Conservation (phyloP, 2,329 filamentous ascomycete species). For the Pleomassaria siparia region DNA sequence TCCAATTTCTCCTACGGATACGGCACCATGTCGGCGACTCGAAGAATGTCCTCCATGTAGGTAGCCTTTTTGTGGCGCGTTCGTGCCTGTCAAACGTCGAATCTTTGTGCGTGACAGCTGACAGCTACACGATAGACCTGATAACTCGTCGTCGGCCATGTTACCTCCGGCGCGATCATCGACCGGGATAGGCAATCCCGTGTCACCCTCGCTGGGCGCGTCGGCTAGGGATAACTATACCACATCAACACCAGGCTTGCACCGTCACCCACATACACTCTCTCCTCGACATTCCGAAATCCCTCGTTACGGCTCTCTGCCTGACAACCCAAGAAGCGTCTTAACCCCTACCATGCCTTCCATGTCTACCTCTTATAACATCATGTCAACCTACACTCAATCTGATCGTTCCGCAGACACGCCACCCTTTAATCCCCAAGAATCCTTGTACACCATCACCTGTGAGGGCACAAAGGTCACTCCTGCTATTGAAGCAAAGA, state of each 20-base stretch:
- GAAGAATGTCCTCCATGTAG: constrained; percentile 49
- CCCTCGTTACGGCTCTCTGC: constrained; percentile 36
- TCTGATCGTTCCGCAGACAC: constrained; percentile 29
- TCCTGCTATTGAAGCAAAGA: constrained; percentile 74
- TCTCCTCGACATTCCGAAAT: constrained; percentile 40
- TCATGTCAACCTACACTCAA: constrained; percentile 18
- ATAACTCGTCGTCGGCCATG: constrained; percentile 51
- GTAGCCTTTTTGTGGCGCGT: constrained; percentile 42
- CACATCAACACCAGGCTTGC: constrained; percentile 42
- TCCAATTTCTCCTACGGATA: constrained; percentile 39
- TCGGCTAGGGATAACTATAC: constrained; percentile 50
- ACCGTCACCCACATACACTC: constrained; percentile 34
- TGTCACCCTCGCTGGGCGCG: constrained; percentile 44
- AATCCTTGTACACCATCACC: constrained; percentile 61
- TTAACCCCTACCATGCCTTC: constrained; percentile 33
- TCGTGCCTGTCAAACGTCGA: constrained; percentile 34
- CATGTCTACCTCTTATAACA: constrained; percentile 19
- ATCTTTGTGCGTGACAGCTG: constrained; percentile 42
- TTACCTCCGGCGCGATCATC: constrained; percentile 46
- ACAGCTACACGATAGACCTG: constrained; percentile 43
- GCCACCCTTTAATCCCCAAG: constrained; percentile 50
- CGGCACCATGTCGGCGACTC: constrained; percentile 43
- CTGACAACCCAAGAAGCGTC: constrained; percentile 42
- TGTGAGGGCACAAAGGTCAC: constrained; percentile 64
- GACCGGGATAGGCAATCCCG: constrained; percentile 44